phyloP scores from a whole-genome alignment of 2,329 filamentous ascomycete genomes.

The Aureobasidium sp. region DNA sequence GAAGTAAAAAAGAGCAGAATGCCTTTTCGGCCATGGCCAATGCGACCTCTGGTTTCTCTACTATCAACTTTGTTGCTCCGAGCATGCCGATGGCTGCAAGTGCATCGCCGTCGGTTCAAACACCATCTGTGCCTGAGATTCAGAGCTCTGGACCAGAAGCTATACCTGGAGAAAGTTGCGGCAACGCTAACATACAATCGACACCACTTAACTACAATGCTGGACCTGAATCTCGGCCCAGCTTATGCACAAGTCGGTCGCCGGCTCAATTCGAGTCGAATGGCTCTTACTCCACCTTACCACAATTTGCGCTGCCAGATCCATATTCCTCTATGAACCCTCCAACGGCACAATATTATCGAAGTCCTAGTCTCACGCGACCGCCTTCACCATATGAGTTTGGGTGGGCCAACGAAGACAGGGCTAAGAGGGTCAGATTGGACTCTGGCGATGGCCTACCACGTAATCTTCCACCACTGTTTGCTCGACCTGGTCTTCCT shows the following conservation, averaged over 20 bases:
- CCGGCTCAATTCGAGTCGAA: not conserved
- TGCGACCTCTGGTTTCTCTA: not conserved
- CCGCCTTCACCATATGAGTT: constrained; percentile 1
- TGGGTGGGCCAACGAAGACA: constrained; percentile 25
- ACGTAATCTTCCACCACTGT: constrained; percentile 20
- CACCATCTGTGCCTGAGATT: not conserved
- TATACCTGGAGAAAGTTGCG: not conserved
- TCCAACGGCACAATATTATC: not conserved
- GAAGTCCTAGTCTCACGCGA: not conserved
- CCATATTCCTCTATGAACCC: not conserved
- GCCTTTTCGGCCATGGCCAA: constrained; percentile 21
- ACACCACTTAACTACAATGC: not conserved
- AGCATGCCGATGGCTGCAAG: not conserved
- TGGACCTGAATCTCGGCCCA: not conserved
- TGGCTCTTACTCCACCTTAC: not conserved
- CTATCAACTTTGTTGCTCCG: constrained; percentile 1
- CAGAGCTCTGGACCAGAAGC: not conserved
- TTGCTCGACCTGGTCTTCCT: constrained; percentile 25
- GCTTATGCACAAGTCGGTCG: not conserved
- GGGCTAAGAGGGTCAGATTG: constrained; percentile 30
- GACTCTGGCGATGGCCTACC: constrained; percentile 22
- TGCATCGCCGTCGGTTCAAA: not conserved
- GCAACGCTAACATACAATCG: not conserved
- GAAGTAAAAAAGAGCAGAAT: constrained; percentile 48
- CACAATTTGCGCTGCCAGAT: constrained; percentile 5